phyloP scores from a whole-genome alignment of 345 rosid genomes.

The Eucalyptus guilfoylei region DNA sequence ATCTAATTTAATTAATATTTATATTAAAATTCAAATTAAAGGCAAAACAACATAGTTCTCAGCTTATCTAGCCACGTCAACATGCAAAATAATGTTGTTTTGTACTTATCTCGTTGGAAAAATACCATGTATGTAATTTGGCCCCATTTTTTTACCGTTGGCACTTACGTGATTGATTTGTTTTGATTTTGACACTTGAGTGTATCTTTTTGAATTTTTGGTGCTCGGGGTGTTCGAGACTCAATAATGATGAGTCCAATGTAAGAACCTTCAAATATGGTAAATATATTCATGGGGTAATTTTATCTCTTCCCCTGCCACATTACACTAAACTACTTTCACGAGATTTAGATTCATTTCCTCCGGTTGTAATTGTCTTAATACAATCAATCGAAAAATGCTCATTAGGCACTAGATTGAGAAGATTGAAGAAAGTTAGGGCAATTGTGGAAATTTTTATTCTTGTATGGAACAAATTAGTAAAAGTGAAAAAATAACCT shows the following conservation, averaged over 20 bases:
- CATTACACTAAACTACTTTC: too few species aligned
- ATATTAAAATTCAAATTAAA: too few species aligned
- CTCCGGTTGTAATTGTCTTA: neutral
- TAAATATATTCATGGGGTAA: neutral
- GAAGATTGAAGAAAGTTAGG: neutral
- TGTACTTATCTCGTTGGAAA: too few species aligned
- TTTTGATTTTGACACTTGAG: fast-evolving
- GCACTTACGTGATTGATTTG: fast-evolving
- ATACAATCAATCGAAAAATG: neutral
- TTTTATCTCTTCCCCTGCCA: neutral
- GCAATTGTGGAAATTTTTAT: neutral
- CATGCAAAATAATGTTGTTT: too few species aligned
- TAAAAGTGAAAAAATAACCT: neutral
- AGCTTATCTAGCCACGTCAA: too few species aligned
- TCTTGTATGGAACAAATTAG: neutral
- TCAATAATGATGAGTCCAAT: neutral
- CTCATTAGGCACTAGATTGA: neutral
- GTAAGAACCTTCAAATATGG: neutral
- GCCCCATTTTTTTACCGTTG: too few species aligned
- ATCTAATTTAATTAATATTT: too few species aligned
- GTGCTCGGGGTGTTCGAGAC: fast-evolving
- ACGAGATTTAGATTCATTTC: neutral
- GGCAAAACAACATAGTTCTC: too few species aligned
- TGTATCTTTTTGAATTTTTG: too few species aligned
- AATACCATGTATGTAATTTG: too few species aligned